Conservation (phyloP, 495 filamentous ascomycete genomes). For the Lasiosphaeriaceae sp. region DNA sequence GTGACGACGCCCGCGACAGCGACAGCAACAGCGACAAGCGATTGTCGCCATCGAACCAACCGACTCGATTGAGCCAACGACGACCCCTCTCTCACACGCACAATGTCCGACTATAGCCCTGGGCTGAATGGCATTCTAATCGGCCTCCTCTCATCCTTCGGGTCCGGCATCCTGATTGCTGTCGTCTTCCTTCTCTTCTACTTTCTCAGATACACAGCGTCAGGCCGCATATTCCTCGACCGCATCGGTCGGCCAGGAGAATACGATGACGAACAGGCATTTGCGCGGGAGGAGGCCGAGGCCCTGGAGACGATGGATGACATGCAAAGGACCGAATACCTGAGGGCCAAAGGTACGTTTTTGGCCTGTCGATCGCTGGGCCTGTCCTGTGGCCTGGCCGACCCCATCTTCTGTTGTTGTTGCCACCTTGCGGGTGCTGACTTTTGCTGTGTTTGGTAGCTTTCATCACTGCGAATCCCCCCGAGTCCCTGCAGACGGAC, state of each 20-base stretch:
- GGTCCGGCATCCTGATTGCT: constrained; percentile 79
- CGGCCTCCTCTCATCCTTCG: constrained; percentile 93
- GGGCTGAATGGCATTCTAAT: constrained; percentile 79
- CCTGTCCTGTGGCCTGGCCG: not conserved
- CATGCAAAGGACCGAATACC: constrained; percentile 79
- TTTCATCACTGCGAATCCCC: constrained; percentile 90
- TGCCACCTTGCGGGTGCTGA: constrained; percentile 9
- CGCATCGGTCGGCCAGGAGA: constrained; percentile 90
- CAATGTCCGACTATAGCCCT: constrained; percentile 27
- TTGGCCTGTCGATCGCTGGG: not conserved
- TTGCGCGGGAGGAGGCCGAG: constrained; percentile 86
- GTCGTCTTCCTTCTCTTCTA: constrained; percentile 81
- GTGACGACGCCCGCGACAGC: constrained; percentile 13
- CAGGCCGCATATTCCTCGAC: constrained; percentile 89
- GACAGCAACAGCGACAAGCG: constrained; percentile 11
- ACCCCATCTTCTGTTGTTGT: not conserved
- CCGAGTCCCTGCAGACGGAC: constrained; percentile 92
- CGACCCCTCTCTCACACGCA: constrained; percentile 6
- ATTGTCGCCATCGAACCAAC: constrained; percentile 14
- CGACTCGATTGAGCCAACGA: constrained; percentile 2
- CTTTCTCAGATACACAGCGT: constrained; percentile 87
- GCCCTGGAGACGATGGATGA: constrained; percentile 96
- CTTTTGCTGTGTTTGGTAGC: constrained; percentile 46
- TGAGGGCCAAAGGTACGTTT: constrained; percentile 84
- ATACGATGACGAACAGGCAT: constrained; percentile 95